Base-by-base conservation (phyloP, 2,329 filamentous ascomycete species). In the Aspergillus sp. region DNA sequence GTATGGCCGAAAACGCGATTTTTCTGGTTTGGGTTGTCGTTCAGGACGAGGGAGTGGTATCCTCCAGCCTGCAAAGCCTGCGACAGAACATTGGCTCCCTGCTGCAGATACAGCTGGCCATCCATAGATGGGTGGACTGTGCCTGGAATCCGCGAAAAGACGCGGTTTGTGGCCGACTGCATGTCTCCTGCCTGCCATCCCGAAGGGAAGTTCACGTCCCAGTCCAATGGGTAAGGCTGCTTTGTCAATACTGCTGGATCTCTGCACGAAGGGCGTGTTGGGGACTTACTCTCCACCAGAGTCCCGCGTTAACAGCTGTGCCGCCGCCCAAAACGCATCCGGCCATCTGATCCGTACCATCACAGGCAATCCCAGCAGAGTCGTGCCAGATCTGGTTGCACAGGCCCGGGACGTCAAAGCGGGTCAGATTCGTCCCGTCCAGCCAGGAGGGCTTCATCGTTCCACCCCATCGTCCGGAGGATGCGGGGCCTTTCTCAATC, bases 271-370 rank as follows among this genome's bases (percentile, higher is more conserved):
- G 34, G 4, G 3, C 2, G 6, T 19, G 14, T 10, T 3, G 3
- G 6, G 9, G 4, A 10, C 36, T n/a, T 51, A 54, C 52, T 34
- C 21, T 47, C 52, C 52, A 54, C 52, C 52, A 54, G 5, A 54
- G 20, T 11, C 47, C 52, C 2, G 52, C 43, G 40, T 54, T 54
- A 5, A 54, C 48, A 1, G 52, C 52, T 3, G 52, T 54, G 6
- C 52, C 52, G 50, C 87, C 87, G 45, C 87, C 87, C 2, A 89
- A 78, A 41, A 89, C 77, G 56, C 87, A 89, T 13, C 86, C 87
- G 11, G 85, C 84, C 84, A 88, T 88, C 62, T 87, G 83, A 56
- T 87, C 85, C n/a, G 82, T 84, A 66, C 89, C 87, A 1, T 78
- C 79, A 69, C 87, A 89, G 32, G 52, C 52, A 10, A 54, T 54